Evolutionary conservation across 208 protist genomes (phyloP), one percentile per base, ranked within the genome.

Genomic region (Leishmania aethiopica): DNA sequence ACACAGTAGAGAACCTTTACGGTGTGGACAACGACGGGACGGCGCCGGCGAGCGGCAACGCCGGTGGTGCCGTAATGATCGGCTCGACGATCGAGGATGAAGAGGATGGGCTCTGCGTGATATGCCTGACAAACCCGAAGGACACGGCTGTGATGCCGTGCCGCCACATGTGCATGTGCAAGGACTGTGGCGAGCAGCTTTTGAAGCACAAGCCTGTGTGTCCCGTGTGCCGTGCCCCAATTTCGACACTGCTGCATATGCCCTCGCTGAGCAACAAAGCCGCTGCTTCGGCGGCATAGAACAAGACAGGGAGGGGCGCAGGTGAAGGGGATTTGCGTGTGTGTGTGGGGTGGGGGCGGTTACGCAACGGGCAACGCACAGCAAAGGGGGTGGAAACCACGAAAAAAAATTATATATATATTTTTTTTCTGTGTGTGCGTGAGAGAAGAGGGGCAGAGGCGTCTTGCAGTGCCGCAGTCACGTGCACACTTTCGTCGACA

Each of bases 131-230:
- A 40, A 96, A 98, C 79, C 76, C 85, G 45, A 94, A 96, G 81
- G 94, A 99, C 79, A 99, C 96, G 5, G 91, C 92, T 0, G 95
- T 99, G 37, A 97, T 99, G 90, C 97, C 98, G 60, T 99, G 98
- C 82, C 92, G 98, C 25, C 97, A 99, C 83, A 96, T 99, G 96
- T 98, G 96, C 81, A 93, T 99, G 83, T 99, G 97, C 86, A 93
- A 95, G 84, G 90, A 90, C 55, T 99, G 97, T 82, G 97, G 96
- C n/a, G 93, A 98, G 89, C 86, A 96, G 84, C 92, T 99, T 75
- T 83, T 97, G 59, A 88, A 93, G 73, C 95, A 97, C 86, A 97
- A 95, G 78, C 96, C 97, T 35, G 98, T 98, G 71, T 99, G 97
- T 88, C 97, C 97, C 8, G 96, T 99, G 37, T 99, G 97, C 90